Evolutionary conservation across 257 asterid genomes (phyloP), one percentile per base, ranked within the genome.

Genomic region (Misopates orontium): DNA sequence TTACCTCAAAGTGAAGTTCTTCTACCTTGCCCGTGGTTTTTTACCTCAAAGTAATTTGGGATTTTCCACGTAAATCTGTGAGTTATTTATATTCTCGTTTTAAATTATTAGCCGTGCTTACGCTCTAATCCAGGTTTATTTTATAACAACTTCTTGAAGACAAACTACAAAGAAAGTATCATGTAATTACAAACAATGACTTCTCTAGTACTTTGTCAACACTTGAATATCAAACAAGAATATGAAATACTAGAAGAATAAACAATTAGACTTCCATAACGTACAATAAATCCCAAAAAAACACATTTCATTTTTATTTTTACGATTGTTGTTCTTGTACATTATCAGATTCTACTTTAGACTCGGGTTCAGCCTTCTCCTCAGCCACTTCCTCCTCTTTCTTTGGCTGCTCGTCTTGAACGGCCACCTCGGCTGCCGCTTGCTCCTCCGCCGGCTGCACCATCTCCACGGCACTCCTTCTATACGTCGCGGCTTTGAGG

Each of bases 401-500:
- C 52, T 59, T 47, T 4, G 68, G 56, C 28, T 40, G 55, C 9
- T 68, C 63, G 5, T 47, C 28, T 22, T 11, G 18, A 7, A 10
- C n/a, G 20, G 31, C 10, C 47, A 0, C 42, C 24, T 70, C 72
- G 14, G 31, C 18, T 10, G 21, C 31, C 32, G 39, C 22, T 28
- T 12, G 32, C 72, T 28, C 16, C 5, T 10, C 14, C 6, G 28
- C 56, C 36, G 62, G 44, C 16, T 60, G 53, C 25, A 59, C 23
- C 57, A 31, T 0, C 31, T 74, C 69, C 18, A 57, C 67, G 5
- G 51, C 67, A 36, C 79, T 78, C 78, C 52, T 78, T 45, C 54
- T 71, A 47, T 72, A 72, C 11, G 72, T 52, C 25, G 79, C 84
- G 19, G 85, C 68, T 0, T 82, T 76, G 17, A 85, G 73, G 8